phyloP scores from a whole-genome alignment of 1,284 basidiomycete species.

The Kalmanozyma brasiliensis region DNA sequence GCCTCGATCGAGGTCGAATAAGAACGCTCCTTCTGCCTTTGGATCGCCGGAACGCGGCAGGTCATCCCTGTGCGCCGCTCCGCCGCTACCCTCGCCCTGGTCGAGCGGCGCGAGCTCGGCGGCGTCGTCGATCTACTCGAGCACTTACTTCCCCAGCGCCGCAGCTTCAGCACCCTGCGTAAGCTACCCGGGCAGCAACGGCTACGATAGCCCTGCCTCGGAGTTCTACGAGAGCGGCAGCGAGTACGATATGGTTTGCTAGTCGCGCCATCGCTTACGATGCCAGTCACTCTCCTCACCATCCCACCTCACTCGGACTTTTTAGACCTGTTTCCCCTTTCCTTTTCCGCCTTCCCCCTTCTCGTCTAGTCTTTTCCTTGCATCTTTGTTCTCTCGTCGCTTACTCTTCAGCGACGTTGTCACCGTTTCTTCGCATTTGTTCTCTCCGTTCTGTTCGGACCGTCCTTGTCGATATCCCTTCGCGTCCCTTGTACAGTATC shows the following conservation, averaged over 20 bases:
- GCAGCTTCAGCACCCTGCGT: conserved; percentile 16
- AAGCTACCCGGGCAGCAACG: conserved; percentile 44
- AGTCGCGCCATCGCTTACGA: too few relatives aligned
- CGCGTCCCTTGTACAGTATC: conserved; percentile 8
- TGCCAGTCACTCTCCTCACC: neutral
- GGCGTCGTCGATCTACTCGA: conserved; percentile 44
- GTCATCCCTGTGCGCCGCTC: conserved; percentile 12
- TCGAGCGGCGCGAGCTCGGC: conserved; percentile 30
- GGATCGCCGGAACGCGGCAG: conserved; percentile 12
- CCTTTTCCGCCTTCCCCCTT: neutral
- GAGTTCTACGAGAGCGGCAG: conserved; percentile 66
- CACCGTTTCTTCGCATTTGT: neutral
- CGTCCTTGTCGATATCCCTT: neutral
- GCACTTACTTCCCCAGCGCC: conserved; percentile 37
- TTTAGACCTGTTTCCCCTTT: neutral
- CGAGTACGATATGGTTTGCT: conserved; percentile 62
- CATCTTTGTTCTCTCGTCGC: conserved; percentile 1
- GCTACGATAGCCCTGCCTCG: conserved; percentile 57
- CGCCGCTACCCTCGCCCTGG: conserved; percentile 26
- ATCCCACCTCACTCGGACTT: neutral
- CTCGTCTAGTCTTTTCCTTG: conserved; percentile 3
- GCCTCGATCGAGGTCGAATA: conserved; percentile 8
- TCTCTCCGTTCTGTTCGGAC: conserved; percentile 10
- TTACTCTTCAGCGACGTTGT: conserved; percentile 1
- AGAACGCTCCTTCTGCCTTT: neutral